phyloP scores from a whole-genome alignment of 805 yeast species.

The Wilhelminamyces savonicus region DNA sequence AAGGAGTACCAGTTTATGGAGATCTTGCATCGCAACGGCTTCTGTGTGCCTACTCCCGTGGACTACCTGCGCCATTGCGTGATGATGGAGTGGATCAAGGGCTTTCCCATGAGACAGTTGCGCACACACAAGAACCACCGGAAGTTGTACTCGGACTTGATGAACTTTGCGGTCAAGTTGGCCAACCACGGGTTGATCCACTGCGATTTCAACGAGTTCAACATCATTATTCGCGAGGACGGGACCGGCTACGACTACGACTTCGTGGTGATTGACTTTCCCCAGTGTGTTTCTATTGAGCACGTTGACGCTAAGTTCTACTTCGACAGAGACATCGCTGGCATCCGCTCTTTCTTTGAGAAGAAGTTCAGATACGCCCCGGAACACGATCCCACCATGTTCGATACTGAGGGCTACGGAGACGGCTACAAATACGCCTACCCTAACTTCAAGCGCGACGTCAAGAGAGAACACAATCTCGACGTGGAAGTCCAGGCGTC shows the following conservation, averaged over 20 bases:
- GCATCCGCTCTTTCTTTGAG: constrained; percentile 77
- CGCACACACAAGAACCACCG: constrained; percentile 64
- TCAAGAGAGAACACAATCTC: constrained; percentile 57
- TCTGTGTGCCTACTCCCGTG: constrained; percentile 81
- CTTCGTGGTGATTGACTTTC: constrained; percentile 93
- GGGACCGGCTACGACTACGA: constrained; percentile 48
- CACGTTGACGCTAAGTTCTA: constrained; percentile 85
- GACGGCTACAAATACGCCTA: constrained; percentile 71
- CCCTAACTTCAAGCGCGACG: constrained; percentile 77
- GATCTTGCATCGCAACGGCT: constrained; percentile 65
- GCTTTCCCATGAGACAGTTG: constrained; percentile 85
- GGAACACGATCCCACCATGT: constrained; percentile 57
- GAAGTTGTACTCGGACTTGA: constrained; percentile 73
- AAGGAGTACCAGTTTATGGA: constrained; percentile 89
- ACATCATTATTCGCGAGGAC: constrained; percentile 71
- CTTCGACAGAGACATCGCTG: constrained; percentile 89
- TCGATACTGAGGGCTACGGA: constrained; percentile 75
- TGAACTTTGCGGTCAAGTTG: constrained; percentile 77
- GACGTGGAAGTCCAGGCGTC: constrained; percentile 91
- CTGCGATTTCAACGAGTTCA: constrained; percentile 97
- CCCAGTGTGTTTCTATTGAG: constrained; percentile 92
- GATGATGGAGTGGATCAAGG: constrained; percentile 84
- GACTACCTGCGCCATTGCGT: constrained; percentile 90
- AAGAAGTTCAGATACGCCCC: constrained; percentile 75
- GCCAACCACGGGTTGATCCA: constrained; percentile 90